Percentiles rank a stretch among this genome's conserved stretches.
Evolutionary conservation across 176 grass and related monocot genomes (phyloP).

Genomic region (Bothriochloa decipiens): DNA sequence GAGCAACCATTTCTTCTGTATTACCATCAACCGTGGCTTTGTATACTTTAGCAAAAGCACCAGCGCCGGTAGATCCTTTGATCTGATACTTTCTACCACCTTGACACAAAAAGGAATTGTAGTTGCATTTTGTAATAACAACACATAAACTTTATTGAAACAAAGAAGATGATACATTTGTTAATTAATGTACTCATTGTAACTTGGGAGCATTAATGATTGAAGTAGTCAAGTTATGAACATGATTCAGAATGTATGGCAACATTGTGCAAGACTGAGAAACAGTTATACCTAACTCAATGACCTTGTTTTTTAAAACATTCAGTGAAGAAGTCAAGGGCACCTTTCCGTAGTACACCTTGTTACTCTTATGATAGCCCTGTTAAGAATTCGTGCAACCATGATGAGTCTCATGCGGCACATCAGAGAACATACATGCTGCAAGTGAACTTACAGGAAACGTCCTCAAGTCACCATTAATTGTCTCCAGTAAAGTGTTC

Average conservation of each 20-base stretch:
- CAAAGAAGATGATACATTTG: conserved; percentile 17
- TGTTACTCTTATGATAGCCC: conserved; percentile 82
- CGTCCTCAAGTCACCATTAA: conserved; percentile 62
- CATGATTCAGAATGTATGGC: conserved; percentile 16
- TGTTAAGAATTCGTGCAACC: conserved; percentile 49
- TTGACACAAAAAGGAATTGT: conserved; percentile 47
- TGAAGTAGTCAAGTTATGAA: conserved; percentile 8
- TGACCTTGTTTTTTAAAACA: conserved; percentile 68
- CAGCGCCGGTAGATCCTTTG: conserved; percentile 79
- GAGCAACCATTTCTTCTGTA: conserved; percentile 66
- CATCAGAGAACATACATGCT: conserved; percentile 9
- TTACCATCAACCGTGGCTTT: conserved; percentile 81
- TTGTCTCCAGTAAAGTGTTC: conserved; percentile 57
- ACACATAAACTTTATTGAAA: conserved; percentile 16
- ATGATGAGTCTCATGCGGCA: conserved; percentile 25
- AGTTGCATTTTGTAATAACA: conserved; percentile 35
- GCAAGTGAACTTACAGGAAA: conserved; percentile 54
- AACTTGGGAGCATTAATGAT: conserved; percentile 20
- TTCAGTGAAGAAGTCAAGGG: conserved; percentile 69
- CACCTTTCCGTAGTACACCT: conserved; percentile 78
- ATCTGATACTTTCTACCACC: conserved; percentile 86
- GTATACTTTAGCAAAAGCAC: conserved; percentile 86
- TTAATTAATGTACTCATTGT: neutral
- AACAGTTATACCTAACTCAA: conserved; percentile 77
- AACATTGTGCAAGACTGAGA: conserved; percentile 14